Evolutionary conservation across 2,329 filamentous ascomycete species (phyloP).

Genomic region (Nemania bipapillata): DNA sequence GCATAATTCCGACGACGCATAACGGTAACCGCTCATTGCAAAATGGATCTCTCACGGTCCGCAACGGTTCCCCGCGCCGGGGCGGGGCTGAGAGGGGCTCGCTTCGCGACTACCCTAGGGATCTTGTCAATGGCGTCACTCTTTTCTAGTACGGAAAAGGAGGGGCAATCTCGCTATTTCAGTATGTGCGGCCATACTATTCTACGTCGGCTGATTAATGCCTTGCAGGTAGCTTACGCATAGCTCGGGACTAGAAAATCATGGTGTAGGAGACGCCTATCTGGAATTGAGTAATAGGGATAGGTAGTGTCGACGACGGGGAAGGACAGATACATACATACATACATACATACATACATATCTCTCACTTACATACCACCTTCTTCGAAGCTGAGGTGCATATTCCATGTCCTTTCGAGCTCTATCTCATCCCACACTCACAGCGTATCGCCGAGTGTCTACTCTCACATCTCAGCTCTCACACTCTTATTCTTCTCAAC

Average conservation of each 20-base stretch:
- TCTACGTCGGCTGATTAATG: slow-evolving; percentile 31
- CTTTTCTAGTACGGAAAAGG: background rate
- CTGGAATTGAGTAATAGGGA: background rate
- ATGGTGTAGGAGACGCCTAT: background rate
- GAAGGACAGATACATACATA: background rate
- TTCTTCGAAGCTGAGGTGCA: background rate
- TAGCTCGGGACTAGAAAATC: background rate
- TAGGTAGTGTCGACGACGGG: background rate
- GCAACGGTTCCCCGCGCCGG: slow-evolving; percentile 9
- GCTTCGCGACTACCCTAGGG: background rate
- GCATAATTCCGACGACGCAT: slow-evolving; percentile 9
- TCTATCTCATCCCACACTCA: slow-evolving; percentile 37
- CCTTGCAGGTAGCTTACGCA: background rate
- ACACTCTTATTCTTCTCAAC: background rate
- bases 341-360: background rate
- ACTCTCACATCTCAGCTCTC: slow-evolving; percentile 35
- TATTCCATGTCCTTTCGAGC: slow-evolving; percentile 38
- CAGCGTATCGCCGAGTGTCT: slow-evolving; percentile 34
- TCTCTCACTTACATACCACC: background rate
- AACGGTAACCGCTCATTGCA: slow-evolving; percentile 1
- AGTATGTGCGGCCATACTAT: slow-evolving; percentile 11
- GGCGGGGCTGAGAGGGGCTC: slow-evolving; percentile 36
- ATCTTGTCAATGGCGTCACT: slow-evolving; percentile 35
- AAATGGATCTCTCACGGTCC: slow-evolving; percentile 15
- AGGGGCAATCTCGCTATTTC: slow-evolving; percentile 7